phyloP scores from a whole-genome alignment of 139 green algal genomes.

The Diplosphaera chodatii region DNA sequence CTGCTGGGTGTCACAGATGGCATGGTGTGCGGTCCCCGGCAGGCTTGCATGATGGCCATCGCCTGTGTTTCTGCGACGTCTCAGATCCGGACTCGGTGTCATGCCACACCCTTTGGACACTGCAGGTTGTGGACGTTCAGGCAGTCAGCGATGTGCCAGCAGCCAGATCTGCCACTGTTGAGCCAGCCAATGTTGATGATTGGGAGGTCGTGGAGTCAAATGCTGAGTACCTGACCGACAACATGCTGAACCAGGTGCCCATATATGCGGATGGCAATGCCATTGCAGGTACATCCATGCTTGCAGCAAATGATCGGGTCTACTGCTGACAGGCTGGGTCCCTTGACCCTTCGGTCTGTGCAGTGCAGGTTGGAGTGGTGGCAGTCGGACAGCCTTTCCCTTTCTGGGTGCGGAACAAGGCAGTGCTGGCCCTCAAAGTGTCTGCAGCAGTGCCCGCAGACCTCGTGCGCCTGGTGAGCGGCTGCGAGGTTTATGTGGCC shows the following conservation, averaged over 20 bases:
- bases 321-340: no score
- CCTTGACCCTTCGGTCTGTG: no score
- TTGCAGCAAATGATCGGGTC: no score
- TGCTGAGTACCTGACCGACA: constrained; percentile 65
- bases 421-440: constrained; percentile 28
- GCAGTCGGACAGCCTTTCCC: constrained; percentile 50
- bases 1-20: constrained; percentile 38
- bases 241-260: constrained; percentile 60
- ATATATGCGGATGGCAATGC: no score
- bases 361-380: constrained; percentile 74
- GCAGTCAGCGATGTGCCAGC: constrained; percentile 25
- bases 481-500: constrained; percentile 65
- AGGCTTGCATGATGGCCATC: no score
- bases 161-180: constrained; percentile 42
- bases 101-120: no score
- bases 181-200: constrained; percentile 59
- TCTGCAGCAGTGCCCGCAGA: constrained; percentile 12
- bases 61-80: no score
- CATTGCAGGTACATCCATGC: no score
- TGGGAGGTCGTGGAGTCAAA: constrained; percentile 85
- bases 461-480: constrained; percentile 49
- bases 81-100: no score
- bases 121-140: not conserved
- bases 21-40: no score
- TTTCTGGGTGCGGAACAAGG: constrained; percentile 47